A percentile compares a stretch with the other conserved stretches of the same genome.
Conservation (phyloP, 75 land plant genomes). For the Picea glauca region DNA sequence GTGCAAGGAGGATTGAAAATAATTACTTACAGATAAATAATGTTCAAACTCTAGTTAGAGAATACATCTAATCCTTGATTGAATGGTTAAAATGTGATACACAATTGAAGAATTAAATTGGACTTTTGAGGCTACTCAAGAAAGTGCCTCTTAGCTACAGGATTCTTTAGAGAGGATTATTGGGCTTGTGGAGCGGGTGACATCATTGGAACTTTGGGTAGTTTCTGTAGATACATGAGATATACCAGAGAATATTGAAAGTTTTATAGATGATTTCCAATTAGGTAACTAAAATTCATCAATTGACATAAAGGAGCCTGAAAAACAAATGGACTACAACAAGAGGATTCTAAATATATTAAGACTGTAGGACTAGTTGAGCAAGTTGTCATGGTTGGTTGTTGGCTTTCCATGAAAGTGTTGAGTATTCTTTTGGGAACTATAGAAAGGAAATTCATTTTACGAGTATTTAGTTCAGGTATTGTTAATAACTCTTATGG, state of each 20-base stretch:
- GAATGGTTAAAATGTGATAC: constrained; percentile 85
- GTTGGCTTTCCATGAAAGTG: no score
- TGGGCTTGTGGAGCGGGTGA: constrained; percentile 69
- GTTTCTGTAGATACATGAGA: constrained; percentile 91
- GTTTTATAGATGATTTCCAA: constrained; percentile 36
- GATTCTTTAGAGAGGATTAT: constrained; percentile 54
- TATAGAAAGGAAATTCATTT: no score
- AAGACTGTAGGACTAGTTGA: no score
- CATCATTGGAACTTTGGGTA: constrained; percentile 91
- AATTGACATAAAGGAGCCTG: constrained; percentile 20
- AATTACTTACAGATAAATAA: background rate
- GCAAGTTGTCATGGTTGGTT: no score
- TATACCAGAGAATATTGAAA: constrained; percentile 68
- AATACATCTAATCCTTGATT: constrained; percentile 63
- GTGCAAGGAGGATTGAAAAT: background rate
- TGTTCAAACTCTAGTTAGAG: constrained; percentile 29
- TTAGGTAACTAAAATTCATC: constrained; percentile 17
- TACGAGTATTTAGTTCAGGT: no score
- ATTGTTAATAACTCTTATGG: no score
- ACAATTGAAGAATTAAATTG: constrained; percentile 95
- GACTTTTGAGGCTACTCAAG: constrained; percentile 49
- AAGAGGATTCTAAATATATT: no score
- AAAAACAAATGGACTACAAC: constrained; percentile 14
- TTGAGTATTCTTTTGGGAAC: no score
- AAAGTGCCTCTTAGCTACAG: constrained; percentile 44